Base-by-base conservation (phyloP, 306 rosid genomes). In the Cucurbita pepo region DNA sequence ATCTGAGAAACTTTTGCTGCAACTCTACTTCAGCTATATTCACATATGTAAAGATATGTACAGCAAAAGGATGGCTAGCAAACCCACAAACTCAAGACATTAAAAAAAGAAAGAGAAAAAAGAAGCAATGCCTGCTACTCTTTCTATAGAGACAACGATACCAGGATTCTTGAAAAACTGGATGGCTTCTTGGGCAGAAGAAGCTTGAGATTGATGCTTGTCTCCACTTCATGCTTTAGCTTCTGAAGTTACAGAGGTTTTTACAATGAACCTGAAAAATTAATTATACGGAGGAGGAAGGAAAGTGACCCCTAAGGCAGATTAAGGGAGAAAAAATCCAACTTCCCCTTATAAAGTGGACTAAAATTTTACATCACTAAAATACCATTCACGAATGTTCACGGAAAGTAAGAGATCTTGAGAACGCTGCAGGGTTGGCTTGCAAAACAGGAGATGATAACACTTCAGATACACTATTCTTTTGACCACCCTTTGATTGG, bases 371-470 rank as follows among this genome's bases (percentile, higher is more conserved):
- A 43, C 45, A 66, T 71, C 10, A 50, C 18, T 1, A 22, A 54
- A 62, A 75, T 21, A 62, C 56, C 66, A 30, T 72, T 89, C 78
- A 92, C 1, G 89, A 81, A 64, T 60, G 86, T 78, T 92, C 97
- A 36, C 84, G 94, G 57, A 92, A 92, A 51, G 82, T 84, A 66
- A 86, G 80, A 64, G 96, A 89, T 85, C 97, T 90, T 40, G 95
- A 86, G 79, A 92, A 73, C 22, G 97, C 97, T 79, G 97, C 96
- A 57, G 97, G 97, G 83, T 92, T 92, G 37, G 97, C 96, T 77
- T 64, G 77, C 82, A 86, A 76, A 40, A 79, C 85, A 1, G 83
- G 82, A 66, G 95, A 88, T 52, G 95, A 88, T 52, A 83, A 30
- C 47, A 50, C 48, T 77, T 90, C 88, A 52, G 77, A 64, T 6